phyloP scores from a whole-genome alignment of 495 filamentous ascomycete genomes.

The Neurospora sp. region DNA sequence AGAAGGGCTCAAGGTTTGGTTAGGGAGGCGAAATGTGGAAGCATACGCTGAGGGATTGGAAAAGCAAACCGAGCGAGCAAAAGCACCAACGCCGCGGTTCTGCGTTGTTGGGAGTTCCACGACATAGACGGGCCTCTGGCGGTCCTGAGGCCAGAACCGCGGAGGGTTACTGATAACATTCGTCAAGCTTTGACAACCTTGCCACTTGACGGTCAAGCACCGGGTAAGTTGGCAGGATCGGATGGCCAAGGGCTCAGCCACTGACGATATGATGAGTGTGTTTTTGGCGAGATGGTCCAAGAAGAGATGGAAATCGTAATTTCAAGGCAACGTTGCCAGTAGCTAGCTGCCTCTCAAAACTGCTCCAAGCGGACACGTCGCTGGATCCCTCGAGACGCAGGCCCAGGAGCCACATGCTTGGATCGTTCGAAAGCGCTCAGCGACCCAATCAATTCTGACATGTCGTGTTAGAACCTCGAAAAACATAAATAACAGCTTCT shows the following conservation, averaged over 20 bases:
- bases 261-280: not conserved
- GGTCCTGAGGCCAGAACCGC: not conserved
- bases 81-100: not conserved
- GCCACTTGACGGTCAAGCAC: not conserved
- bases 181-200: not conserved
- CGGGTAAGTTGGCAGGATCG: not conserved
- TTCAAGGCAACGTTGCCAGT: not conserved
- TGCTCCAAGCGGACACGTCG: not conserved
- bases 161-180: not conserved
- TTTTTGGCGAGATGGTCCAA: not conserved
- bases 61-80: not conserved
- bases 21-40: not conserved
- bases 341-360: not conserved
- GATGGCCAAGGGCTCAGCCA: not conserved
- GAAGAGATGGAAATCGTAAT: not conserved
- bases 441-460: not conserved
- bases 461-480: not conserved
- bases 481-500: no score
- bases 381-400: not conserved
- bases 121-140: not conserved
- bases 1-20: not conserved
- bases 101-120: not conserved
- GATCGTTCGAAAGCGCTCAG: not conserved
- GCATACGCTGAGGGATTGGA: not conserved
- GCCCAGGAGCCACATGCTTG: not conserved